Percentiles rank a stretch among this genome's conserved stretches.
These are phyloP conservation scores for Leptographium galeiforme DNA, from an alignment of 2,329 filamentous ascomycete genomes.

Conservation along the genomic window DNA sequence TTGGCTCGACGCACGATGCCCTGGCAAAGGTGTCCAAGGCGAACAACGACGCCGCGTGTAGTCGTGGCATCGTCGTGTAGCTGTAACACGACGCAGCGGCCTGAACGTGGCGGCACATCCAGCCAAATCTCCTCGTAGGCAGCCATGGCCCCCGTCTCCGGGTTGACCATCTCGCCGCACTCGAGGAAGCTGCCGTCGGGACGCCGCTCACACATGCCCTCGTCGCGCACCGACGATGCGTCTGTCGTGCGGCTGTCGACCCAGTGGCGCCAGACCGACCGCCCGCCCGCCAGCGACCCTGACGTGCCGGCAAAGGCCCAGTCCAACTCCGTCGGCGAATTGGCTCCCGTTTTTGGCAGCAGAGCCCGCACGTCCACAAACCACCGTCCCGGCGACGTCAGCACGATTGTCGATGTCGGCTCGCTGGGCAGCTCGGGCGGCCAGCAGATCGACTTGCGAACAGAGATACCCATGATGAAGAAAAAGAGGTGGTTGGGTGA, in stretches of 20 bases:
- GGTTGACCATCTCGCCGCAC: constrained; percentile 46
- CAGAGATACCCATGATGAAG: constrained; percentile 35
- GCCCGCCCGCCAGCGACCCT: constrained; percentile 18
- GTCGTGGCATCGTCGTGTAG: constrained; percentile 19
- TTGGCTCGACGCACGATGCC: constrained; percentile 34
- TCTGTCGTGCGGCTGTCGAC: constrained; percentile 37
- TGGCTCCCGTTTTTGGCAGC: too few species aligned
- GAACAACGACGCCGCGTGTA: constrained; percentile 35
- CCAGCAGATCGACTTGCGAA: constrained; percentile 47
- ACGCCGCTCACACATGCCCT: constrained; percentile 40
- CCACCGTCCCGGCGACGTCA: constrained; percentile 41
- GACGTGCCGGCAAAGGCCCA: constrained; percentile 53
- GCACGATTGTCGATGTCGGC: constrained; percentile 49
- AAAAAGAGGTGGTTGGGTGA: background rate
- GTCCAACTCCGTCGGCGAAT: constrained; percentile 27
- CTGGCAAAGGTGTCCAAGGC: constrained; percentile 42
- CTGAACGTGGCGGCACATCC: constrained; percentile 15
- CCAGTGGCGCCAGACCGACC: constrained; percentile 43
- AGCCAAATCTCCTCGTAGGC: constrained; percentile 57
- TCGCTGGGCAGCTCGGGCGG: constrained; percentile 37
- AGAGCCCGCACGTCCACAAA: constrained; percentile 51
- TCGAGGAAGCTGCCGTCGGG: constrained; percentile 34
- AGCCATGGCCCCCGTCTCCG: constrained; percentile 32
- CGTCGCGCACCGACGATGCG: constrained; percentile 30
- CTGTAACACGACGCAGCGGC: constrained; percentile 26